phyloP scores from a whole-genome alignment of 495 filamentous ascomycete species.

The Penicillium roqueforti region DNA sequence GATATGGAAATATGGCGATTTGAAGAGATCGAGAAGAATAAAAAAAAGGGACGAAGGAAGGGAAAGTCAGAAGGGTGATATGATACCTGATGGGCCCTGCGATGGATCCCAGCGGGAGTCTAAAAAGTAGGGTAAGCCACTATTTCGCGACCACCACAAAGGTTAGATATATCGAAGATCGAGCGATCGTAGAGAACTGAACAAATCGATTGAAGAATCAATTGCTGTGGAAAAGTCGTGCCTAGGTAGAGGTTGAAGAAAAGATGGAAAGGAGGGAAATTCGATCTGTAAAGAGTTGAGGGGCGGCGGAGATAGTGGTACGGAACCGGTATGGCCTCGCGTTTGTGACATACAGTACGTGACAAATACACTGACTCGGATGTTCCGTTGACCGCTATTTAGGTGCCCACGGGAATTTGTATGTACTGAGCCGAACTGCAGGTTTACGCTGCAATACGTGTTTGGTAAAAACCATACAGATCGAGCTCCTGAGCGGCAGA shows the following conservation, averaged over 20 bases:
- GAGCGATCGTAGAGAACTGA: slow-evolving; percentile 12
- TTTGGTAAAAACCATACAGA: slow-evolving; percentile 1
- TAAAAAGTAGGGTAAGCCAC: slow-evolving; percentile 22
- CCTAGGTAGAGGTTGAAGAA: slow-evolving; percentile 1
- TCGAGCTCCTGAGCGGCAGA: slow-evolving; percentile 5
- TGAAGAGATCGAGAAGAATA: slow-evolving; percentile 6
- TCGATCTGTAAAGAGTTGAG: slow-evolving; percentile 23
- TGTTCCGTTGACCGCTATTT: not conserved
- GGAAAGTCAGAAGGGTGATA: slow-evolving; percentile 7
- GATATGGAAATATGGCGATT: slow-evolving; percentile 8
- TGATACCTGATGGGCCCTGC: slow-evolving; percentile 23
- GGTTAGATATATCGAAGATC: slow-evolving; percentile 14
- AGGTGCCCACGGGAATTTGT: not conserved
- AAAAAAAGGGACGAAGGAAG: not conserved
- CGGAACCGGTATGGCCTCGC: not conserved
- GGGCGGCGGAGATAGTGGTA: slow-evolving; percentile 13
- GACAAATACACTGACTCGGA: not conserved
- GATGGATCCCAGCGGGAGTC: slow-evolving; percentile 31
- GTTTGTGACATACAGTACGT: slow-evolving; percentile 8
- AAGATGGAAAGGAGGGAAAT: slow-evolving; percentile 12
- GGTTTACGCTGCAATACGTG: not conserved
- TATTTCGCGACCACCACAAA: slow-evolving; percentile 8
- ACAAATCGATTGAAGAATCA: slow-evolving; percentile 2
- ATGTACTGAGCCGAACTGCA: not conserved
- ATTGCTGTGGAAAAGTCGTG: not conserved